A percentile compares a stretch with the other conserved stretches of the same genome.
Evolutionary conservation across 495 filamentous ascomycete genomes (phyloP).

Genomic region (Aspergillus sclerotioniger): DNA sequence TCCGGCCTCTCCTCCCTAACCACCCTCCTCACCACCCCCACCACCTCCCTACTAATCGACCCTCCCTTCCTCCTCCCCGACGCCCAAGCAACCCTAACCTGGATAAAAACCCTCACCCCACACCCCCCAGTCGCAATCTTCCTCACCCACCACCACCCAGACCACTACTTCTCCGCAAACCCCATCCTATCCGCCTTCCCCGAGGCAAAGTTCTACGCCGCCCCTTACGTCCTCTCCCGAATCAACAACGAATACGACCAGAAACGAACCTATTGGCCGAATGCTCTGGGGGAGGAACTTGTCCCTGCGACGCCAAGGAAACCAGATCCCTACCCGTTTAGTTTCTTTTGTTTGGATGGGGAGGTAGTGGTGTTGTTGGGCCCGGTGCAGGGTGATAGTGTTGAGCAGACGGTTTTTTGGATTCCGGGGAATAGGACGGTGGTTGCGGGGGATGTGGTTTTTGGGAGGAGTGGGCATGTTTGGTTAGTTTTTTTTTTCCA

Average conservation of each 20-base stretch:
- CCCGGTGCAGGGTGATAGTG: conserved; percentile 22
- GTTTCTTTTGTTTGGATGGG: conserved; percentile 24
- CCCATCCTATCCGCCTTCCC: conserved; percentile 31
- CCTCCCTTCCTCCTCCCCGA: conserved; percentile 21
- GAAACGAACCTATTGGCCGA: conserved; percentile 28
- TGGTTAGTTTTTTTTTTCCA: not conserved
- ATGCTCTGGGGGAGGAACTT: conserved; percentile 24
- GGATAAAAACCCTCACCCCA: conserved; percentile 21
- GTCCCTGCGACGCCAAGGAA: conserved; percentile 23
- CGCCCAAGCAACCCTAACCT: conserved; percentile 19
- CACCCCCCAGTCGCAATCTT: conserved; percentile 25
- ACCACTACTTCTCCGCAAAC: conserved; percentile 34
- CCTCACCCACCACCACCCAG: conserved; percentile 34
- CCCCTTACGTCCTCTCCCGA: conserved; percentile 29
- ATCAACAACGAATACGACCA: conserved; percentile 32
- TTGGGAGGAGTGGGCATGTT: conserved; percentile 22
- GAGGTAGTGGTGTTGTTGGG: conserved; percentile 19
- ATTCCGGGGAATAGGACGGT: conserved; percentile 17
- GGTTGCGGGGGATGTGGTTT: conserved; percentile 24
- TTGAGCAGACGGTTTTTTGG: conserved; percentile 29
- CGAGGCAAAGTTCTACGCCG: conserved; percentile 22
- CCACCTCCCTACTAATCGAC: conserved; percentile 17
- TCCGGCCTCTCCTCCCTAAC: conserved; percentile 22
- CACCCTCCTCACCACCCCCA: conserved; percentile 15
- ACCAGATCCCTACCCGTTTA: conserved; percentile 25